These are phyloP conservation scores for Macrotyloma uniflorum DNA, from an alignment of 306 rosid genomes.

Conservation along the genomic window DNA sequence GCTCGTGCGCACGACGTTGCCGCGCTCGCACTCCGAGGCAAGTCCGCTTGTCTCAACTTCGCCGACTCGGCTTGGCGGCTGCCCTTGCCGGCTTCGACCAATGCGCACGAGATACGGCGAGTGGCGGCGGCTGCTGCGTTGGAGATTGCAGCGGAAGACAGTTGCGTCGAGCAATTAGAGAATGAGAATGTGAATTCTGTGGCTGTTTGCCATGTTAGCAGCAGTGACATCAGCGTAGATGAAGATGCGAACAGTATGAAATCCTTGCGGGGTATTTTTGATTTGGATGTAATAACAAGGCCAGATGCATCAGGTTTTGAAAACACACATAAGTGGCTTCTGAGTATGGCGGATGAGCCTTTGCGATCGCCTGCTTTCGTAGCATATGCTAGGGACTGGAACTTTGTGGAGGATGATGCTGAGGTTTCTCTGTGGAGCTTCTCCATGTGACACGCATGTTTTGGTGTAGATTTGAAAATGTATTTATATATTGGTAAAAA, in stretches of 20 bases:
- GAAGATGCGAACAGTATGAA: background rate
- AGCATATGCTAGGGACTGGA: background rate
- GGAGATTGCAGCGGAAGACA: slow-evolving; percentile 37
- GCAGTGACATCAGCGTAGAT: background rate
- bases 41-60: slow-evolving; percentile 72
- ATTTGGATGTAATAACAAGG: slow-evolving; percentile 44
- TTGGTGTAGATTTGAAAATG: too few species aligned
- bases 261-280: background rate
- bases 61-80: slow-evolving; percentile 78
- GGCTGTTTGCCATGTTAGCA: slow-evolving; percentile 31
- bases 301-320: slow-evolving; percentile 30
- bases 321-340: slow-evolving; percentile 50
- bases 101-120: slow-evolving; percentile 53
- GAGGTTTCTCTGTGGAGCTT: slow-evolving; percentile 60
- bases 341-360: slow-evolving; percentile 60
- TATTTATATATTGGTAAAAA: too few species aligned
- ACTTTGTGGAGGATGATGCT: slow-evolving; percentile 33
- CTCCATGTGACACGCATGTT: background rate
- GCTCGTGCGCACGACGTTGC: slow-evolving; percentile 96
- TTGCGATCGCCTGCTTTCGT: slow-evolving; percentile 47
- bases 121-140: slow-evolving; percentile 72
- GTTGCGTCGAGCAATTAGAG: background rate
- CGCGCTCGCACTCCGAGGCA: slow-evolving; percentile 59
- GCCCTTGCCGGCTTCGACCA: slow-evolving; percentile 46
- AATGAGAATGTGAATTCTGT: background rate